Percentiles rank a stretch among this genome's conserved stretches.
These are phyloP conservation scores for Pseudozyma pruni DNA, from an alignment of 1,284 basidiomycete genomes.

Conservation along the genomic window DNA sequence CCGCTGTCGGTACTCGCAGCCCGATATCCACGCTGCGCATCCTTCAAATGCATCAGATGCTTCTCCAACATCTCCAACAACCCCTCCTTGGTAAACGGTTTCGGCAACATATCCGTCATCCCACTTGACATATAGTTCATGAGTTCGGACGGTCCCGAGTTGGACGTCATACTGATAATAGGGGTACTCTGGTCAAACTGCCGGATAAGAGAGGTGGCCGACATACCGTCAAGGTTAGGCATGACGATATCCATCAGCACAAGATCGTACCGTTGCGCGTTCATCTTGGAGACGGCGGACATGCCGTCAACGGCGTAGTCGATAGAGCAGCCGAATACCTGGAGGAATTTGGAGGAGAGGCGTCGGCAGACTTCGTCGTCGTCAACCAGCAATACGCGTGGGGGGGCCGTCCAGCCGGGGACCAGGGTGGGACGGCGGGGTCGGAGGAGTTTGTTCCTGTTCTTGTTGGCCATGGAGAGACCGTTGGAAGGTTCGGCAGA, in stretches of 20 bases:
- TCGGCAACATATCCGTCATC: slow-evolving; percentile 97
- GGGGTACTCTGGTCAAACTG: slow-evolving; percentile 94
- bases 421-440: slow-evolving; percentile 75
- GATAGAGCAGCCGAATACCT: slow-evolving; percentile 93
- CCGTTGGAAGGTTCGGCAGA: not conserved
- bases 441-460: slow-evolving; percentile 40
- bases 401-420: slow-evolving; percentile 72
- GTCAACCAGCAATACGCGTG: slow-evolving; percentile 84
- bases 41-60: slow-evolving; percentile 91
- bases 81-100: slow-evolving; percentile 93
- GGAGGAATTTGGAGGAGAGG: slow-evolving; percentile 89
- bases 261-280: slow-evolving; percentile 91
- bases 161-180: slow-evolving; percentile 96
- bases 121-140: slow-evolving; percentile 88
- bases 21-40: slow-evolving; percentile 73
- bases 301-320: slow-evolving; percentile 93
- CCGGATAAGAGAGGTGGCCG: slow-evolving; percentile 89
- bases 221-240: slow-evolving; percentile 86
- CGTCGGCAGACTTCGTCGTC: slow-evolving; percentile 91
- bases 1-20: slow-evolving; percentile 6
- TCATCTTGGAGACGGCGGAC: slow-evolving; percentile 95
- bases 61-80: slow-evolving; percentile 93
- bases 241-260: slow-evolving; percentile 86
- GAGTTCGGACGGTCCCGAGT: slow-evolving; percentile 88
- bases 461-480: slow-evolving; percentile 1